Evolutionary conservation across 495 filamentous ascomycete genomes (phyloP), one percentile per base, ranked within the genome.

Genomic region (Hyaloscypha hepaticicola): DNA sequence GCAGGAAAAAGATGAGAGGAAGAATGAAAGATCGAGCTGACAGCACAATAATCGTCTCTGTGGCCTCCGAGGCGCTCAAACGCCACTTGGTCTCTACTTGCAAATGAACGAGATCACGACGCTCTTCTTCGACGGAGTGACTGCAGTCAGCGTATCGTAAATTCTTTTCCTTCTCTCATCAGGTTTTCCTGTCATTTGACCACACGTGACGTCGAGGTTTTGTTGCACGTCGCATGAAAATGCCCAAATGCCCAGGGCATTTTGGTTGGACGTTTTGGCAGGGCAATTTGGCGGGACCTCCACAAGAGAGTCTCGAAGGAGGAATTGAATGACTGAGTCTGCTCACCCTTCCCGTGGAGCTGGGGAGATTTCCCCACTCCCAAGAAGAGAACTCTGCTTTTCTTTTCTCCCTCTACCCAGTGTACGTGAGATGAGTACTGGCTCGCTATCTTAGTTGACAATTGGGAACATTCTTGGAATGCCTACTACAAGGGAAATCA

Each of bases 51-150:
- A 61, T 52, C 58, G 58, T 0, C 58, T 61, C 45, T 61, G 41
- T 7, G 58, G 58, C 5, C 58, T 61, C 3, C 52, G 58, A 41
- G 58, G 58, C 5, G 58, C 58, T 22, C 58, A 61, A 33, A 61
- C 58, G 8, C 58, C 58, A 4, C 58, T 61, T 26, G 58, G 58
- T 19, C 45, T 61, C 9, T 61, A 27, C 5, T 21, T 61, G 0
- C 58, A 61, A 33, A 41, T 51, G 22, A 61, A 61, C 28, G 58
- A 61, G 28, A 61, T 61, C 58, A 61, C 58, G 16, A 61, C 58
- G 8, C 21, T 61, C 7, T 61, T 61, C 27, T 61, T 61, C 22
- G 58, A 41, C 4, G 58, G 58, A 5, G 58, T 61, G 21, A 61
- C 51, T 33, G 58, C 58, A 5, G 58, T 52, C 58, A 61, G 27